A percentile compares a stretch with the other conserved stretches of the same genome.
These are phyloP conservation scores for Crepidotus variabilis DNA, from an alignment of 768 basidiomycete species.

Conservation along the genomic window DNA sequence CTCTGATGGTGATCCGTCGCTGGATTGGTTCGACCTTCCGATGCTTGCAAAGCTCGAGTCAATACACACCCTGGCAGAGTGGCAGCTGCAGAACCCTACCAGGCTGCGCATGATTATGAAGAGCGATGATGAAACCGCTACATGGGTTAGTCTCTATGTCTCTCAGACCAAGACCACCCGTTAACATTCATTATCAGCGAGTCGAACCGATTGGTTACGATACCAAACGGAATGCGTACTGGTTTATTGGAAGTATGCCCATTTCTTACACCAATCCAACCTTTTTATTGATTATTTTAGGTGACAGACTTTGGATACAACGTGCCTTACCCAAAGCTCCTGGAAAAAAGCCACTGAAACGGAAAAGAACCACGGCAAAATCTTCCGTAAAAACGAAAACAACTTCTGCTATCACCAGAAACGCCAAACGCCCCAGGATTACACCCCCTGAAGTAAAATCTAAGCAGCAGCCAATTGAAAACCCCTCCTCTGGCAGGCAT, in stretches of 20 bases:
- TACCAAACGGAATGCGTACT: slow-evolving; percentile 73
- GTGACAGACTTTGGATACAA: slow-evolving; percentile 85
- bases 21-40: slow-evolving; percentile 69
- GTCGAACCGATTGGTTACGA: slow-evolving; percentile 87
- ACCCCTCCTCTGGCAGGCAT: slow-evolving; percentile 34
- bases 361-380: slow-evolving; percentile 26
- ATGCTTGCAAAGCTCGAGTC: slow-evolving; percentile 74
- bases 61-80: slow-evolving; percentile 70
- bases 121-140: slow-evolving; percentile 69
- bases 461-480: neutral
- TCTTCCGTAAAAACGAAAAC: slow-evolving; percentile 6
- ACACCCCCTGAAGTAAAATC: neutral
- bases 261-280: neutral
- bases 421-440: slow-evolving; percentile 11
- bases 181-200: slow-evolving; percentile 42
- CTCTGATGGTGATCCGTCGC: slow-evolving; percentile 25
- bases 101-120: slow-evolving; percentile 72
- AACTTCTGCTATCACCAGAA: slow-evolving; percentile 10
- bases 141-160: slow-evolving; percentile 56
- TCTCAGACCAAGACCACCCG: slow-evolving; percentile 4
- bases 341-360: slow-evolving; percentile 28
- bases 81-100: slow-evolving; percentile 82
- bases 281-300: slow-evolving; percentile 28
- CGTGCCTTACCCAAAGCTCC: slow-evolving; percentile 54
- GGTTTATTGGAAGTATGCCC: slow-evolving; percentile 74